These are phyloP conservation scores for Dactylellina sp. DNA, from an alignment of 2,329 filamentous ascomycete genomes.

Conservation along the genomic window DNA sequence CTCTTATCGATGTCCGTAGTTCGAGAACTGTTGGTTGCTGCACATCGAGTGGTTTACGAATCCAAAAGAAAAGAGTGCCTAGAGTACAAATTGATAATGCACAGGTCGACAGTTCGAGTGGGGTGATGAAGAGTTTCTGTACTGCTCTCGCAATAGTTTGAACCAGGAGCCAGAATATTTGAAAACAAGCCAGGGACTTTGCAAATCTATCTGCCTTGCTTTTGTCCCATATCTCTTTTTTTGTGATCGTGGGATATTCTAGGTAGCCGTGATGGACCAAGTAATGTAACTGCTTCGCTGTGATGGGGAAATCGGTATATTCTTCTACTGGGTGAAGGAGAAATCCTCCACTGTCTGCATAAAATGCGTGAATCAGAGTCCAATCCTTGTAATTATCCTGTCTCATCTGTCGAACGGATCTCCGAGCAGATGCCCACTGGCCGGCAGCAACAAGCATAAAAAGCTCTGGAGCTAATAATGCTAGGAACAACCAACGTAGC, in stretches of 20 bases:
- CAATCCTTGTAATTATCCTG: conserved; percentile 60
- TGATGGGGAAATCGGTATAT: conserved; percentile 62
- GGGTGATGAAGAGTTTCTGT: conserved; percentile 57
- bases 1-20: conserved; percentile 49
- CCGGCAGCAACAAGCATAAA: conserved; percentile 63
- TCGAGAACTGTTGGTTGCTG: conserved; percentile 36
- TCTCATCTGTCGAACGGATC: conserved; percentile 61
- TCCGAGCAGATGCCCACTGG: conserved; percentile 62
- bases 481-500: conserved; percentile 62
- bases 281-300: conserved; percentile 63
- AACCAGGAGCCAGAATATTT: conserved; percentile 57
- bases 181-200: conserved; percentile 39
- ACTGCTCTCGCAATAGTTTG: conserved; percentile 48
- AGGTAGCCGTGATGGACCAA: conserved; percentile 61
- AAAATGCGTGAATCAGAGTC: conserved; percentile 65
- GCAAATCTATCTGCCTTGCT: conserved; percentile 62
- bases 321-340: conserved; percentile 61
- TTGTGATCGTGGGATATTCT: conserved; percentile 60
- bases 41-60: conserved; percentile 58
- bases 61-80: conserved; percentile 57
- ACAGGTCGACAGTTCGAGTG: conserved; percentile 58
- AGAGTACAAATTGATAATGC: conserved; percentile 58
- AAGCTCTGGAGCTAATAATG: conserved; percentile 64
- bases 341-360: conserved; percentile 65
- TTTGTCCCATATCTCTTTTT: conserved; percentile 61